These are phyloP conservation scores for Heliosperma pusillum DNA, from an alignment of 148 eudicot species.

Conservation along the genomic window DNA sequence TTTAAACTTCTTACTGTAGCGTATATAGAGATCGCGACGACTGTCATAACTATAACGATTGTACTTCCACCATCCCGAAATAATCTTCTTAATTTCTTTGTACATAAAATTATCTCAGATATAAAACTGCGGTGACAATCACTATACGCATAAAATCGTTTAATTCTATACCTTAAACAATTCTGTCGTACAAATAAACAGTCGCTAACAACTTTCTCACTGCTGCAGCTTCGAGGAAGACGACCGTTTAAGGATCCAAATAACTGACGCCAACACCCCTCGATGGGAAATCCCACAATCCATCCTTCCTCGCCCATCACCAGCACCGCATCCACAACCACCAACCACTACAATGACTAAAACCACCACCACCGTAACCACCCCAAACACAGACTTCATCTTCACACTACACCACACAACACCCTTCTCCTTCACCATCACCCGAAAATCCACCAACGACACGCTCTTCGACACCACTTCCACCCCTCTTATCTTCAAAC, in stretches of 20 bases:
- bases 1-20: no score
- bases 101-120: no score
- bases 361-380: slow-evolving; percentile 19
- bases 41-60: no score
- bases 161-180: no score
- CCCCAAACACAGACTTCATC: slow-evolving; percentile 48
- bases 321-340: slow-evolving; percentile 12
- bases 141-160: no score
- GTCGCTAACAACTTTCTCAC: no score
- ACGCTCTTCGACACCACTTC: slow-evolving; percentile 41
- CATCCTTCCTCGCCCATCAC: slow-evolving; percentile 23
- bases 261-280: slow-evolving; percentile 25
- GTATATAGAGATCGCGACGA: no score
- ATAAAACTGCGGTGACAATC: no score
- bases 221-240: slow-evolving; percentile 38
- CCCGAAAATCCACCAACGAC: slow-evolving; percentile 54
- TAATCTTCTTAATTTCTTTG: no score
- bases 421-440: slow-evolving; percentile 63
- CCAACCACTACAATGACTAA: slow-evolving; percentile 11
- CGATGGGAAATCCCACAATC: slow-evolving; percentile 46
- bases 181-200: no score
- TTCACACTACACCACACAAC: slow-evolving; percentile 66
- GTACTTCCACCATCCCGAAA: no score
- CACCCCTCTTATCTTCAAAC: slow-evolving; percentile 34
- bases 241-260: slow-evolving; percentile 36